Conservation (phyloP, 2,329 filamentous ascomycete genomes). For the Colletotrichum liaoningense region DNA sequence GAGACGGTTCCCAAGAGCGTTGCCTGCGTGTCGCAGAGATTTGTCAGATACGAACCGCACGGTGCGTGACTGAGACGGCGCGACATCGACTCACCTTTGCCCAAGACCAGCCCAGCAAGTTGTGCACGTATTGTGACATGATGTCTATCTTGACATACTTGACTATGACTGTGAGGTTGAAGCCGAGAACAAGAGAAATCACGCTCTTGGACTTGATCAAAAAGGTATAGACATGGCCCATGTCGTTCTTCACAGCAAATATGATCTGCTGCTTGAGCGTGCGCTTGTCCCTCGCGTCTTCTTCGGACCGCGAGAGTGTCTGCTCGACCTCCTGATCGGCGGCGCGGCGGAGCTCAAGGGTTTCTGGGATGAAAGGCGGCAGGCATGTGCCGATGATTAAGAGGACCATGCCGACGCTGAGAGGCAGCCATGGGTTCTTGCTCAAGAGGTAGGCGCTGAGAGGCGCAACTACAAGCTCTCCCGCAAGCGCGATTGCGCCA, state of each 20-base stretch:
- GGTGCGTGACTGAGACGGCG: neutral
- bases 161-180: constrained; percentile 46
- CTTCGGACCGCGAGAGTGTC: constrained; percentile 17
- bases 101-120: constrained; percentile 62
- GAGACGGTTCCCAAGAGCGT: constrained; percentile 54
- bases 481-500: constrained; percentile 48
- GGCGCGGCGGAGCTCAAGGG: constrained; percentile 47
- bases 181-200: constrained; percentile 50
- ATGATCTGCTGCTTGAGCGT: constrained; percentile 36
- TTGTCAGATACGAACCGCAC: neutral
- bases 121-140: constrained; percentile 64
- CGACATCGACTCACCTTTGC: constrained; percentile 46
- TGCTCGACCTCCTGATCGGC: constrained; percentile 40
- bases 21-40: constrained; percentile 43
- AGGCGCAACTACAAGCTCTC: constrained; percentile 53
- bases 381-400: constrained; percentile 44
- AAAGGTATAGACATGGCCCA: constrained; percentile 52
- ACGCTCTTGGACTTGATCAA: constrained; percentile 52
- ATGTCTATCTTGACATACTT: constrained; percentile 46
- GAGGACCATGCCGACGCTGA: constrained; percentile 48
- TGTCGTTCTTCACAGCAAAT: constrained; percentile 41
- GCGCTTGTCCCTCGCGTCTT: neutral
- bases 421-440: constrained; percentile 52
- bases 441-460: constrained; percentile 54
- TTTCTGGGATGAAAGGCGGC: constrained; percentile 55